These are phyloP conservation scores for Talaromyces marneffei DNA, from an alignment of 2,329 filamentous ascomycete genomes.

Conservation along the genomic window DNA sequence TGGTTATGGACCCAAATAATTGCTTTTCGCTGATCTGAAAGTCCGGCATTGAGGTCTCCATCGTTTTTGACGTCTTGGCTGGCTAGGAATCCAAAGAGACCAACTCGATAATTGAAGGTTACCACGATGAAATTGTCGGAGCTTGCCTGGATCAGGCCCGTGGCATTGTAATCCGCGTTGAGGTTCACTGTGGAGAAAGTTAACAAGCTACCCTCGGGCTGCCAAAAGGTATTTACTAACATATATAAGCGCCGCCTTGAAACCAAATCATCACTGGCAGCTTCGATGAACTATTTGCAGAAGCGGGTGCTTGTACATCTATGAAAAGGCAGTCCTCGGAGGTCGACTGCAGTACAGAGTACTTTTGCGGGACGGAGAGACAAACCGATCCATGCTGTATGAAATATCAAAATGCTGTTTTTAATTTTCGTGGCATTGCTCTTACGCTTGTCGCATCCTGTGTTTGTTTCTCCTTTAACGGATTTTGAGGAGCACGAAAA, in stretches of 20 bases:
- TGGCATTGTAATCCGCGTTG: background rate
- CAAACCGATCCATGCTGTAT: background rate
- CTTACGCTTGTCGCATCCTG: no score
- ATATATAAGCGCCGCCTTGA: background rate
- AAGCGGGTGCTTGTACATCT: background rate
- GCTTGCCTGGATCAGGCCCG: background rate
- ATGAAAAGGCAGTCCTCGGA: background rate
- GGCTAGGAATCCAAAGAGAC: background rate
- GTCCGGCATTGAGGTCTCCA: background rate
- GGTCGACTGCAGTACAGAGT: background rate
- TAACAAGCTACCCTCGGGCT: no score
- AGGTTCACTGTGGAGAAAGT: no score
- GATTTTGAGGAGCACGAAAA: no score
- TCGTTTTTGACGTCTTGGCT: background rate
- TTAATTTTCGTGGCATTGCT: no score
- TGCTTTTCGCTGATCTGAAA: background rate
- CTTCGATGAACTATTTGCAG: background rate
- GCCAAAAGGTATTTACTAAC: no score
- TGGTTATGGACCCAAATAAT: background rate
- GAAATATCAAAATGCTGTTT: no score
- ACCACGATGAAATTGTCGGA: background rate
- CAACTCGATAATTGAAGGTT: background rate
- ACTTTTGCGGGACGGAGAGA: no score
- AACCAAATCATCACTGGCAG: background rate
- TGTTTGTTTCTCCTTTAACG: no score